These are phyloP conservation scores for Ascochyta pisi DNA, from an alignment of 2,329 filamentous ascomycete species.

Conservation along the genomic window DNA sequence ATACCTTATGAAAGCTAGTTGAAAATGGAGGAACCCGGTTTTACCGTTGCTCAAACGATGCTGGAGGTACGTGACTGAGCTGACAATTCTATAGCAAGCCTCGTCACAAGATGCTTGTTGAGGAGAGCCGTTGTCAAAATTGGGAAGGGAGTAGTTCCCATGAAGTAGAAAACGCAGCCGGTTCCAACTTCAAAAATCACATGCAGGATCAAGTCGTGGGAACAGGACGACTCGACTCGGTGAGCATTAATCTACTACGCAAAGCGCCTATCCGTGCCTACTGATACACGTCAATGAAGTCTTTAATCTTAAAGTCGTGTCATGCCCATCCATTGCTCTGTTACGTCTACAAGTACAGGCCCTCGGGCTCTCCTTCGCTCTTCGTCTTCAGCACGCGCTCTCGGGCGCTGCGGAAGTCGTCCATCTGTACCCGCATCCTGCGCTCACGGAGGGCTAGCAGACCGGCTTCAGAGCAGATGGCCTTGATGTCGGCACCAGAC, in stretches of 20 bases:
- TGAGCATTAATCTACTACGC: conserved; percentile 5
- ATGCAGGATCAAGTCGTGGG: background rate
- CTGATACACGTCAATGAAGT: conserved; percentile 27
- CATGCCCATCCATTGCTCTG: background rate
- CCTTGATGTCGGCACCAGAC: conserved; percentile 97
- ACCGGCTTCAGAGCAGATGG: conserved; percentile 96
- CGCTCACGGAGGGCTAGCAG: conserved; percentile 92
- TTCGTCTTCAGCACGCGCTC: conserved; percentile 98
- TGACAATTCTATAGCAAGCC: too few relatives aligned
- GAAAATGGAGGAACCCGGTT: too few relatives aligned
- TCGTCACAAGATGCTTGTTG: too few relatives aligned
- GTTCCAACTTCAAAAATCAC: background rate
- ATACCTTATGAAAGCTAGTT: too few relatives aligned
- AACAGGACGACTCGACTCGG: background rate
- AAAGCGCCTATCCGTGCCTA: conserved; percentile 16
- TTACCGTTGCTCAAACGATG: too few relatives aligned
- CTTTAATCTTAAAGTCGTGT: conserved; percentile 11
- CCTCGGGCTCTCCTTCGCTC: conserved; percentile 97
- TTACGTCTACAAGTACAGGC: conserved; percentile 84
- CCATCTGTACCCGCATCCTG: conserved; percentile 98
- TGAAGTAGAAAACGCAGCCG: background rate
- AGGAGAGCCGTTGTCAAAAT: too few relatives aligned
- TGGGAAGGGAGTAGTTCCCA: too few relatives aligned
- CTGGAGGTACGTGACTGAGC: too few relatives aligned
- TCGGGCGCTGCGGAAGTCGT: conserved; percentile 90